Evolutionary conservation across 805 yeast genomes (phyloP).

Genomic region (Candida piceae): DNA sequence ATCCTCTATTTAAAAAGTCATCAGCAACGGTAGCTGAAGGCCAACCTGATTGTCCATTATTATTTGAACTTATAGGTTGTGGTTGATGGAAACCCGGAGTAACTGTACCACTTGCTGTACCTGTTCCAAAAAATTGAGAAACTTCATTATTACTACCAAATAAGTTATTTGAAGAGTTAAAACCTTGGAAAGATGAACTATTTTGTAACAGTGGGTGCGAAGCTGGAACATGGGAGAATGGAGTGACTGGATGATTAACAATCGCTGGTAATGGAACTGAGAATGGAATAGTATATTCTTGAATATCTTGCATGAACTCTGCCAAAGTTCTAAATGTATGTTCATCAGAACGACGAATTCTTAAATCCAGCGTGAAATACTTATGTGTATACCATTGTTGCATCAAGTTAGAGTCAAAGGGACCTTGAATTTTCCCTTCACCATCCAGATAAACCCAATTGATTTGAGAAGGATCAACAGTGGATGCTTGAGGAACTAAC

Average conservation of each 20-base stretch:
- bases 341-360: conserved; percentile 57
- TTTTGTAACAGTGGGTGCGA: conserved; percentile 7
- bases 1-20: conserved; percentile 6
- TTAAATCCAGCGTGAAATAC: conserved; percentile 51
- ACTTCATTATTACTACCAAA: conserved; percentile 5
- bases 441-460: conserved; percentile 76
- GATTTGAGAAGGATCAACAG: conserved; percentile 30
- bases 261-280: conserved; percentile 45
- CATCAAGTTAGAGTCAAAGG: conserved; percentile 70
- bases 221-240: conserved; percentile 2
- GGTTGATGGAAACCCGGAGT: conserved; percentile 4
- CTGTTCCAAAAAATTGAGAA: conserved; percentile 11
- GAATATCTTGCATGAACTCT: conserved; percentile 45
- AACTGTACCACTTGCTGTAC: neutral
- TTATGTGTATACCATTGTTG: conserved; percentile 68
- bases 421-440: conserved; percentile 70
- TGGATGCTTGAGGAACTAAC: conserved; percentile 6
- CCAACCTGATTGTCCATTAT: conserved; percentile 5
- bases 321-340: conserved; percentile 43
- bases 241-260: conserved; percentile 7
- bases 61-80: neutral
- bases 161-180: conserved; percentile 5
- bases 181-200: conserved; percentile 10
- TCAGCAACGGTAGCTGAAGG: conserved; percentile 1
- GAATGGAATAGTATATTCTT: conserved; percentile 56